A percentile compares a stretch with the other conserved stretches of the same genome.
Conservation (phyloP, 495 filamentous ascomycete species). For the Penicillium coffeae region DNA sequence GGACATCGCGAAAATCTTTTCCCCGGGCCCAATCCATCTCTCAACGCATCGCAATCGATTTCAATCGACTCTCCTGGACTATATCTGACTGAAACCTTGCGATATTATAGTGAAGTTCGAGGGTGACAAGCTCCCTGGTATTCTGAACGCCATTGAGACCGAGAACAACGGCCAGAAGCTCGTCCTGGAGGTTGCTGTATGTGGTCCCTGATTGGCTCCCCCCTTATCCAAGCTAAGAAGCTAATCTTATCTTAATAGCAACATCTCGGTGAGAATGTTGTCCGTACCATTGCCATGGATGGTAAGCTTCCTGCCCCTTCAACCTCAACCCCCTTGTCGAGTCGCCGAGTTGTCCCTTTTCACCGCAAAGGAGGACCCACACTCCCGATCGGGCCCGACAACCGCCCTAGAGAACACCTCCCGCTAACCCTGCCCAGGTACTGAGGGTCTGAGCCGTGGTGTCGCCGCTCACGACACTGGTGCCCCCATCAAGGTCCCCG, state of each 20-base stretch:
- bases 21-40: constrained; percentile 32
- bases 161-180: constrained; percentile 91
- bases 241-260: constrained; percentile 57
- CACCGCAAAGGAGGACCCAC: constrained; percentile 21
- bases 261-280: constrained; percentile 99
- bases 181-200: constrained; percentile 92
- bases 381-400: constrained; percentile 13
- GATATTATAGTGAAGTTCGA: constrained; percentile 80
- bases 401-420: constrained; percentile 4
- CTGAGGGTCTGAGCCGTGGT: constrained; percentile 97
- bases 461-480: constrained; percentile 81
- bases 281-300: constrained; percentile 99
- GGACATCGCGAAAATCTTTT: constrained; percentile 47
- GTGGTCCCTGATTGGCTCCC: constrained; percentile 35
- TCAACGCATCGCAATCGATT: constrained; percentile 34
- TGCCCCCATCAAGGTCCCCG: constrained; percentile 92
- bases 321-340: constrained; percentile 10
- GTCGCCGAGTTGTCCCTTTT: constrained; percentile 24
- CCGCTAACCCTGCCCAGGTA: constrained; percentile 60
- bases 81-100: constrained; percentile 40
- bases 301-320: constrained; percentile 57
- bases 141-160: constrained; percentile 95
- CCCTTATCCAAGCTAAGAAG: constrained; percentile 18
- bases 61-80: constrained; percentile 22
- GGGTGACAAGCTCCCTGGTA: constrained; percentile 86